These are phyloP conservation scores for Cadophora luteo-olivacea DNA, from an alignment of 2,329 filamentous ascomycete genomes.

Conservation along the genomic window DNA sequence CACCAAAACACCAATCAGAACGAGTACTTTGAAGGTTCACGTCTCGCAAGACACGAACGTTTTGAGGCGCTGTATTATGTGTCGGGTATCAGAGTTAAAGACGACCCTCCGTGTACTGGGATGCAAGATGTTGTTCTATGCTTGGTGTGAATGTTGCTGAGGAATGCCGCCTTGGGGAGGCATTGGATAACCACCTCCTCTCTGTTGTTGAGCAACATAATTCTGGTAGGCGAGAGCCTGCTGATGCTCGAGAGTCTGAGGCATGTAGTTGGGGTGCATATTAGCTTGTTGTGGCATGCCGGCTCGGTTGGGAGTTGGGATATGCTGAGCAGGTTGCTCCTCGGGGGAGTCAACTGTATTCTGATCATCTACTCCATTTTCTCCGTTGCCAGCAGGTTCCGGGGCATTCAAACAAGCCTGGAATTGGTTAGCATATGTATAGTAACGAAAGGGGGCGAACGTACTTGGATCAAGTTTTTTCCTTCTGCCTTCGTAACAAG, in stretches of 20 bases:
- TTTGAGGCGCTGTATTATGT: slow-evolving; percentile 51
- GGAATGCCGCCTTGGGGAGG: slow-evolving; percentile 79
- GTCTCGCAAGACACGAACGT: slow-evolving; percentile 43
- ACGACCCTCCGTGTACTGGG: slow-evolving; percentile 40
- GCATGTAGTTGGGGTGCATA: slow-evolving; percentile 71
- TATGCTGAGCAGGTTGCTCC: slow-evolving; percentile 78
- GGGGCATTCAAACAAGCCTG: slow-evolving; percentile 97
- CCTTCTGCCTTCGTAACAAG: slow-evolving; percentile 98
- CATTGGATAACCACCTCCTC: slow-evolving; percentile 78
- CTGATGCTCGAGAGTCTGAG: slow-evolving; percentile 65
- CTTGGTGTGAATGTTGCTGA: slow-evolving; percentile 82
- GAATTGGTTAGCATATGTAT: slow-evolving; percentile 44
- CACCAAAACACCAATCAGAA: slow-evolving; percentile 43
- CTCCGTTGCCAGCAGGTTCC: slow-evolving; percentile 81
- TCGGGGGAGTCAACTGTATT: slow-evolving; percentile 90
- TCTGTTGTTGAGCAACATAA: slow-evolving; percentile 77
- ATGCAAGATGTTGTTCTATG: slow-evolving; percentile 53
- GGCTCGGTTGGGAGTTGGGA: slow-evolving; percentile 64
- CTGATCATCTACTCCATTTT: slow-evolving; percentile 79
- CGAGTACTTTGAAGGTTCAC: slow-evolving; percentile 38
- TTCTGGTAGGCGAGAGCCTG: slow-evolving; percentile 84
- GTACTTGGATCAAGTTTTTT: slow-evolving; percentile 98
- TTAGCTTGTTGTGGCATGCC: slow-evolving; percentile 69
- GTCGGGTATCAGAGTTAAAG: slow-evolving; percentile 62
- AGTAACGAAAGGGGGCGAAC: slow-evolving; percentile 19